Evolutionary conservation across 768 basidiomycete species (phyloP).

Genomic region (Steccherinum ochraceum): DNA sequence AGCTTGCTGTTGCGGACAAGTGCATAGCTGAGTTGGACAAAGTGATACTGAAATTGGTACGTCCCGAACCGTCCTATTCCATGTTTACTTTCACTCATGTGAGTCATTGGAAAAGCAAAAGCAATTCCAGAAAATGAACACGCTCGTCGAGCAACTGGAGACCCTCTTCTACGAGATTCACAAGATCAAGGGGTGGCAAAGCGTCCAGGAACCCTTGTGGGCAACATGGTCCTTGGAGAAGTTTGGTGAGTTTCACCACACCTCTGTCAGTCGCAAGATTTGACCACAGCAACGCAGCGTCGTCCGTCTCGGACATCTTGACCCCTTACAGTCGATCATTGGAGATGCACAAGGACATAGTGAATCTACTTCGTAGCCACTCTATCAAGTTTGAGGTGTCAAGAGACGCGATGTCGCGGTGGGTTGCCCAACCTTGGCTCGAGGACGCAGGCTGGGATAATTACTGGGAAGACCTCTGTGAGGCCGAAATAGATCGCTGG

Average conservation of each 20-base stretch:
- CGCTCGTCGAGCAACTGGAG: slow-evolving; percentile 60
- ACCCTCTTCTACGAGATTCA: slow-evolving; percentile 59
- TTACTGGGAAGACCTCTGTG: slow-evolving; percentile 74
- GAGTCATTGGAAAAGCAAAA: slow-evolving; percentile 43
- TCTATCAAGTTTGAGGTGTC: slow-evolving; percentile 66
- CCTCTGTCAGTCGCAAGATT: too few relatives aligned
- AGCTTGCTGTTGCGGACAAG: slow-evolving; percentile 62
- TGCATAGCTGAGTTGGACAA: slow-evolving; percentile 52
- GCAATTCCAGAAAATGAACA: slow-evolving; percentile 61
- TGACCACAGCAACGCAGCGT: slow-evolving; percentile 33
- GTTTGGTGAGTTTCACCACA: slow-evolving; percentile 51
- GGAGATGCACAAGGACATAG: slow-evolving; percentile 45
- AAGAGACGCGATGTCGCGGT: slow-evolving; percentile 51
- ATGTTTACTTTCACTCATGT: background rate
- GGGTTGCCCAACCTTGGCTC: slow-evolving; percentile 65
- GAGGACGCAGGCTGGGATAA: slow-evolving; percentile 64
- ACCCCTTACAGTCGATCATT: slow-evolving; percentile 65
- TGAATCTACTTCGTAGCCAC: slow-evolving; percentile 55
- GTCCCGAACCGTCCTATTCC: slow-evolving; percentile 17
- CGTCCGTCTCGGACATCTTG: slow-evolving; percentile 48
- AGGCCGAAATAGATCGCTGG: slow-evolving; percentile 74
- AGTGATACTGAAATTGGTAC: slow-evolving; percentile 61
- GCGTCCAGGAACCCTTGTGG: slow-evolving; percentile 76
- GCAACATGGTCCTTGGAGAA: slow-evolving; percentile 75
- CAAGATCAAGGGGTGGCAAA: slow-evolving; percentile 64